A percentile compares a stretch with the other conserved stretches of the same genome.
These are phyloP conservation scores for Telfairia occidentalis DNA, from an alignment of 331 rosid species.

Conservation along the genomic window DNA sequence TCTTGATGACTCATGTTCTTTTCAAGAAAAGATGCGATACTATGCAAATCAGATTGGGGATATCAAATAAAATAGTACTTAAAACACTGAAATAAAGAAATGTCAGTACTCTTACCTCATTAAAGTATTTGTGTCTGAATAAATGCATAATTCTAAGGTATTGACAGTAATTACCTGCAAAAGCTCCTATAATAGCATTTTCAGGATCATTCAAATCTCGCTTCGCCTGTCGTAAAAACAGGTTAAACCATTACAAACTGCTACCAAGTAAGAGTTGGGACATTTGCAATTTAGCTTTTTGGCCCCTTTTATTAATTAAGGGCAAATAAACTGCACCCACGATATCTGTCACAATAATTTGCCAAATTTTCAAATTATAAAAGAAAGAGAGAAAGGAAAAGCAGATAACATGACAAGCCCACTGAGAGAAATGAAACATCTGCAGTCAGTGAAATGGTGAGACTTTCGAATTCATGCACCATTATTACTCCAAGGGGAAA, in stretches of 20 bases:
- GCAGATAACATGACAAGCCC: not conserved
- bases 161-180: slow-evolving; percentile 27
- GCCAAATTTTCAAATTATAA: not conserved
- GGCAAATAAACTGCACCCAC: not conserved
- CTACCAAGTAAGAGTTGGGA: slow-evolving; percentile 3
- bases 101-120: not conserved
- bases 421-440: not conserved
- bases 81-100: not conserved
- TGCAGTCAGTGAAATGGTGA: not conserved
- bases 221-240: slow-evolving; percentile 25
- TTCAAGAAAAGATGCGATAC: not conserved
- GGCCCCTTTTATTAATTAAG: not conserved
- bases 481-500: not conserved
- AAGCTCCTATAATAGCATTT: slow-evolving; percentile 44
- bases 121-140: not conserved
- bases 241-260: not conserved
- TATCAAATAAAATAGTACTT: not conserved
- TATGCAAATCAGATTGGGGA: not conserved
- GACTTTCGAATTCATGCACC: not conserved
- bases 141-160: not conserved
- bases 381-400: not conserved
- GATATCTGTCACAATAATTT: not conserved
- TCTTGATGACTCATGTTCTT: not conserved
- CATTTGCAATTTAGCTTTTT: not conserved
- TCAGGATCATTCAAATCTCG: slow-evolving; percentile 38